Base-by-base conservation (phyloP, 768 basidiomycete species). In the Leucocoprinus leucothites region DNA sequence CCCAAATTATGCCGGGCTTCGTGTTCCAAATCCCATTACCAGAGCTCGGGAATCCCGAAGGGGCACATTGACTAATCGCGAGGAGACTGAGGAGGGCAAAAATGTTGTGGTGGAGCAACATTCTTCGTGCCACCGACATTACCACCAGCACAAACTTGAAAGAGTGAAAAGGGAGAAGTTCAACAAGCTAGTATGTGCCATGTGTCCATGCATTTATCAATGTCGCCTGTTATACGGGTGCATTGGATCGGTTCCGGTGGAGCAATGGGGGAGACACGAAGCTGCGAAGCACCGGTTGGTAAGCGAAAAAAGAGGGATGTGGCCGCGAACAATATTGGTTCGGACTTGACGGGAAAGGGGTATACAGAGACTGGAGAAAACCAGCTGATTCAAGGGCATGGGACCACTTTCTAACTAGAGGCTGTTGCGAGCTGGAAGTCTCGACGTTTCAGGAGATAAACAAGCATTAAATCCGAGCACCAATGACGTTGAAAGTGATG, bases 11-110 rank as follows among this genome's bases (percentile, higher is more conserved):
- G 1, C 80, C 84, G 0, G 81, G 76, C 16, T 74, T 56, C 2
- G 69, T 77, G 59, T 84, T 89, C 88, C 88, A 90, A 25, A 90
- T 71, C 4, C 82, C 87, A 67, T 90, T 89, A n/a, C 88, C 88
- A 11, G 85, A 83, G 3, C 70, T 58, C 0, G 88, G 88, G 61
- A 90, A 87, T 16, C 74, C 77, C 6, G 71, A 46, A 34, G 76
- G 74, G 16, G 69, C 66, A 24, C 62, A 22, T 0, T 19, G 47
- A 31, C 19, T 41, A 14, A 56, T 24, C 14, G 46, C 38, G 11
- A 49, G 34, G 34, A 70, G 58, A 25, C 63, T 65, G 8, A 57
- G 46, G 4, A 69, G 48, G 9, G 64, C 65, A n/a, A n/a, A n/a
- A n/a, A n/a, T n/a, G n/a, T n/a, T n/a, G n/a, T n/a, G n/a, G n/a